phyloP scores from a whole-genome alignment of 2,329 filamentous ascomycete species.

The Rhinocladiella mackenziei region DNA sequence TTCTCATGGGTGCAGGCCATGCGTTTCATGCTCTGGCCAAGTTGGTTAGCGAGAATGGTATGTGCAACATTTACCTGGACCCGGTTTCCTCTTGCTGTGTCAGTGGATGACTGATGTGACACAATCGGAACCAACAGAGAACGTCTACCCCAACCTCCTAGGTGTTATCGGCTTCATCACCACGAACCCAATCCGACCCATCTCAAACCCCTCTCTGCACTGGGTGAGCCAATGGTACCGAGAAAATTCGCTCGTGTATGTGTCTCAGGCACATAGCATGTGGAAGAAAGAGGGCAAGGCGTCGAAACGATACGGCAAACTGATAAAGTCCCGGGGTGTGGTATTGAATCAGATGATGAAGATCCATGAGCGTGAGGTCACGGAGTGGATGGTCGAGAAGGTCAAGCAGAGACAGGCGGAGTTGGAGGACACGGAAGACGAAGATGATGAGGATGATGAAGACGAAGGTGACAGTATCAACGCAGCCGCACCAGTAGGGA shows the following conservation, averaged over 20 bases:
- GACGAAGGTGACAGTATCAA: constrained; percentile 12
- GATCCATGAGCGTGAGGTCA: constrained; percentile 50
- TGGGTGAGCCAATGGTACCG: constrained; percentile 76
- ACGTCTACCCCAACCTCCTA: constrained; percentile 63
- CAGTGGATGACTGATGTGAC: neutral
- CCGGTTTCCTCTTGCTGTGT: too few relatives aligned
- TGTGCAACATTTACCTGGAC: too few relatives aligned
- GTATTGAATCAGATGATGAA: constrained; percentile 55
- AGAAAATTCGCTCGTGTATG: constrained; percentile 73
- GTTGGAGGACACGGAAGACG: constrained; percentile 27
- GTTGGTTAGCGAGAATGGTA: constrained; percentile 72
- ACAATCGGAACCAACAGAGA: constrained; percentile 37
- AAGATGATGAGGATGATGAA: constrained; percentile 1
- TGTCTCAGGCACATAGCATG: constrained; percentile 69
- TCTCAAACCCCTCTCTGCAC: constrained; percentile 71
- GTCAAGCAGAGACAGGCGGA: constrained; percentile 29
- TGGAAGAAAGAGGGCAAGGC: constrained; percentile 64
- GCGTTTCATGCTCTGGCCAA: constrained; percentile 80
- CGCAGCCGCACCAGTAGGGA: neutral
- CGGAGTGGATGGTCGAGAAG: constrained; percentile 43
- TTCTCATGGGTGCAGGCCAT: constrained; percentile 84
- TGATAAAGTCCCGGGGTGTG: constrained; percentile 45
- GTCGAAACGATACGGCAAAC: constrained; percentile 55
- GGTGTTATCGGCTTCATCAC: constrained; percentile 79
- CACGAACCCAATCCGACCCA: constrained; percentile 67